Base-by-base conservation (phyloP, 352 stramenopile species). In the Saprolegnia diclina region DNA sequence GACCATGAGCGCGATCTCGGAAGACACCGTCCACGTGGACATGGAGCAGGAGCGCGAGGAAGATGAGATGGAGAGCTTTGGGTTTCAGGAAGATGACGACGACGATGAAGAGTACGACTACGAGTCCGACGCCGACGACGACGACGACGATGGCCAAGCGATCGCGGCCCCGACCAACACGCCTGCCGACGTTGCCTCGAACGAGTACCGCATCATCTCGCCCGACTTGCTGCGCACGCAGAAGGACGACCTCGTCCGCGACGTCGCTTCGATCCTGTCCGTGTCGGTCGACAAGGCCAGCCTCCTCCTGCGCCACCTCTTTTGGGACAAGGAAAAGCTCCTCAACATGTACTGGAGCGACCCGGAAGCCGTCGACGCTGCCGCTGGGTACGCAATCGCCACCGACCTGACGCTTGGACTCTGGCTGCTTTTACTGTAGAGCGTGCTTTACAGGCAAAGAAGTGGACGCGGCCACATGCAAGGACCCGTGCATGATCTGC, bases 401-500 rank as follows among this genome's bases (percentile, higher is more conserved):
- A 0, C 35, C 16, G 4, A 44, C 44, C 21, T 14, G 35, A 16
- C 42, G 13, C 52, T 4, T 40, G 9, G 38, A 22, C 18, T 56
- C 32, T n/a, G 38, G 26, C 32, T 38, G 2, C 24, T 1, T 29
- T 32, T 48, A 24, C 35, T n/a, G 10, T 56, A 48, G 56, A 4
- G 21, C 57, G n/a, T 38, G 37, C 18, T 42, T 21, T 13, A 66
- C 57, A 24, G 57, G 57, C 24, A 14, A 55, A 21, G 57, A 66
- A 55, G 57, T 40, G 24, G 57, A 66, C 29, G 50, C 37, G 16
- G 53, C 37, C 13, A 42, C 48, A 22, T 24, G 37, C 19, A 66
- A 92, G 83, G 69, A 90, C 54, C 79, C 90, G 50, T 94, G 86
- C 77, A 79, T 91, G 45, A 99, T 99, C 77, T 99, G 97, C 79